Conservation (phyloP, 306 rosid species). For the Gynostemma pentaphyllum region DNA sequence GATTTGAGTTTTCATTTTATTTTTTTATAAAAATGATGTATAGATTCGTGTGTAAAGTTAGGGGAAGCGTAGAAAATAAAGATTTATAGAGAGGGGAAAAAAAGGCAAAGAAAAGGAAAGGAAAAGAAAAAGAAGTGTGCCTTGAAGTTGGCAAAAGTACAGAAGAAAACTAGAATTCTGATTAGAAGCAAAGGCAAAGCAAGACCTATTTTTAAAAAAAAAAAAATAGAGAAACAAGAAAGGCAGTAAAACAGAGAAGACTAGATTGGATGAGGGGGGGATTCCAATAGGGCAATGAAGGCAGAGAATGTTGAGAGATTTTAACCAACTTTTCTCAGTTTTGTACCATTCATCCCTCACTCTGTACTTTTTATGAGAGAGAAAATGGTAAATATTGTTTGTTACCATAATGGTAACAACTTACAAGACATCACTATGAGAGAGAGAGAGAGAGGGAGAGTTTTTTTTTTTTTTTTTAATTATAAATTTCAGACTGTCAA, state of each 20-base stretch:
- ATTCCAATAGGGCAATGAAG: background rate
- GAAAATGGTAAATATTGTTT: too few species aligned
- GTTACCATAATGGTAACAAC: too few species aligned
- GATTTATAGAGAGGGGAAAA: background rate
- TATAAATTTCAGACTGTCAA: background rate
- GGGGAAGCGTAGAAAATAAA: too few species aligned
- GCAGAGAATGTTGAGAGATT: slow-evolving; percentile 2
- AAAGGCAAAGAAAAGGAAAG: background rate
- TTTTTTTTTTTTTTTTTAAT: too few species aligned
- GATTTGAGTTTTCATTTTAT: too few species aligned
- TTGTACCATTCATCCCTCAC: background rate
- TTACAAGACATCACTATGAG: too few species aligned
- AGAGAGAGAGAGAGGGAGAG: too few species aligned
- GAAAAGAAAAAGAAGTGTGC: background rate
- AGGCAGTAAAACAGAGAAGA: background rate
- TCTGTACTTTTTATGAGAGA: background rate
- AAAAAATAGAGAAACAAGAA: background rate
- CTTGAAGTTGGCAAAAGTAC: slow-evolving; percentile 10
- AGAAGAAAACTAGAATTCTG: too few species aligned
- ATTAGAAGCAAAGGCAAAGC: too few species aligned
- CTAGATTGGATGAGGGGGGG: background rate
- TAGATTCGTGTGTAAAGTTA: background rate
- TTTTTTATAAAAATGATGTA: too few species aligned
- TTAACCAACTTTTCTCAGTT: background rate
- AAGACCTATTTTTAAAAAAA: background rate